Percentiles rank a stretch among this genome's conserved stretches.
Conservation (phyloP, 768 basidiomycete species). For the Chiua virens region DNA sequence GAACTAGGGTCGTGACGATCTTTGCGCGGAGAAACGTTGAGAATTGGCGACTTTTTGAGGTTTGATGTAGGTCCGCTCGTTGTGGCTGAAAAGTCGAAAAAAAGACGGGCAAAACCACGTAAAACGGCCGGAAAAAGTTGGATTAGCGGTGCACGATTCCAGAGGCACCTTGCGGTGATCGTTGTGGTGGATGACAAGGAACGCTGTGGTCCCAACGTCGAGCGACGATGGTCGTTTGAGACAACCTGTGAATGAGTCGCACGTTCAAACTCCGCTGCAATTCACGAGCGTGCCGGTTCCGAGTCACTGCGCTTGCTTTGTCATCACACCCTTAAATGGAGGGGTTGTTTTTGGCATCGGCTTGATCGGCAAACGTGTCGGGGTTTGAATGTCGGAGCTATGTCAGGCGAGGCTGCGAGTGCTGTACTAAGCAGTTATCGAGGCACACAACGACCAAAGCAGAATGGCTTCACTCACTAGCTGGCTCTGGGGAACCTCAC, state of each 20-base stretch:
- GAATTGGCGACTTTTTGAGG: slow-evolving; percentile 22
- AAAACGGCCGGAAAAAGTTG: slow-evolving; percentile 10
- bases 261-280: slow-evolving; percentile 35
- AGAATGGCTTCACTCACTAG: slow-evolving; percentile 60
- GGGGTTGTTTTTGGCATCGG: slow-evolving; percentile 1
- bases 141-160: neutral
- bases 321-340: neutral
- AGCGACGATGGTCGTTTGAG: slow-evolving; percentile 34
- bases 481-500: slow-evolving; percentile 80
- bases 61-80: slow-evolving; percentile 2
- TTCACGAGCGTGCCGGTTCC: slow-evolving; percentile 19
- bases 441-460: slow-evolving; percentile 14
- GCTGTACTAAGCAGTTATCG: neutral
- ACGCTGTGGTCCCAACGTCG: slow-evolving; percentile 16
- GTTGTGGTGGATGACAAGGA: slow-evolving; percentile 11
- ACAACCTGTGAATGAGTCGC: slow-evolving; percentile 35
- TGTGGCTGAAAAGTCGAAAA: slow-evolving; percentile 9
- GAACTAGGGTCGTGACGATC: slow-evolving; percentile 16
- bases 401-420: slow-evolving; percentile 12
- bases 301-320: slow-evolving; percentile 23
- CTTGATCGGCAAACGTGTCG: slow-evolving; percentile 1
- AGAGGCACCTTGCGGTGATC: neutral
- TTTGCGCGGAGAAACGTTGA: slow-evolving; percentile 5
- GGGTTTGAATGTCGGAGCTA: slow-evolving; percentile 19
- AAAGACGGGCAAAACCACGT: slow-evolving; percentile 14